These are phyloP conservation scores for Ogataea methanolica DNA, from an alignment of 805 yeast genomes.

Conservation along the genomic window DNA sequence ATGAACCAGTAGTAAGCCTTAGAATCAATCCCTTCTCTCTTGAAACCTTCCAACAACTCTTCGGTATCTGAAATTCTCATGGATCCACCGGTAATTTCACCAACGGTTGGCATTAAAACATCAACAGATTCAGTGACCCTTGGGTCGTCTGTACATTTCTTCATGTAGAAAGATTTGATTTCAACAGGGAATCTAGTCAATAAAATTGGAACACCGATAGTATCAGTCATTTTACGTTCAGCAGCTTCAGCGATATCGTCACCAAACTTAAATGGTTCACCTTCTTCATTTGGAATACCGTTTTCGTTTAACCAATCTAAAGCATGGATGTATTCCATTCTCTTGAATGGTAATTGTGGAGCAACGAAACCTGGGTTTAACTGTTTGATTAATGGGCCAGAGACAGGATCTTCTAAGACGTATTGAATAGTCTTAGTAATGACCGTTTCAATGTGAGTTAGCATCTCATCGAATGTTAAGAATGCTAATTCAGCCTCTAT, in stretches of 20 bases:
- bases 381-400: slow-evolving; percentile 85
- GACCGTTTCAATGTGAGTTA: slow-evolving; percentile 78
- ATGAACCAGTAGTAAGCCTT: slow-evolving; percentile 92
- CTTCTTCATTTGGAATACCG: slow-evolving; percentile 92
- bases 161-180: slow-evolving; percentile 98
- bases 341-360: slow-evolving; percentile 81
- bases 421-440: slow-evolving; percentile 65
- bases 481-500: slow-evolving; percentile 93
- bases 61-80: slow-evolving; percentile 88
- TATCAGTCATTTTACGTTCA: slow-evolving; percentile 97
- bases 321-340: slow-evolving; percentile 89
- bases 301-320: slow-evolving; percentile 95
- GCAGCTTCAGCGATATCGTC: slow-evolving; percentile 99
- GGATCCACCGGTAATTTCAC: slow-evolving; percentile 98
- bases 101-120: slow-evolving; percentile 98
- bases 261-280: slow-evolving; percentile 88
- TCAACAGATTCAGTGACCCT: slow-evolving; percentile 98
- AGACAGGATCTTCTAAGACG: slow-evolving; percentile 83
- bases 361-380: slow-evolving; percentile 88
- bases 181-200: slow-evolving; percentile 94
- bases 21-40: slow-evolving; percentile 84
- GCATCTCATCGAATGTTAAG: slow-evolving; percentile 79
- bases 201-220: slow-evolving; percentile 87
- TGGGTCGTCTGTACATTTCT: slow-evolving; percentile 81
- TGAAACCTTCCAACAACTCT: slow-evolving; percentile 85